phyloP scores from a whole-genome alignment of 225 moss, liverwort and hornwort genomes.

The Ulota crispa region DNA sequence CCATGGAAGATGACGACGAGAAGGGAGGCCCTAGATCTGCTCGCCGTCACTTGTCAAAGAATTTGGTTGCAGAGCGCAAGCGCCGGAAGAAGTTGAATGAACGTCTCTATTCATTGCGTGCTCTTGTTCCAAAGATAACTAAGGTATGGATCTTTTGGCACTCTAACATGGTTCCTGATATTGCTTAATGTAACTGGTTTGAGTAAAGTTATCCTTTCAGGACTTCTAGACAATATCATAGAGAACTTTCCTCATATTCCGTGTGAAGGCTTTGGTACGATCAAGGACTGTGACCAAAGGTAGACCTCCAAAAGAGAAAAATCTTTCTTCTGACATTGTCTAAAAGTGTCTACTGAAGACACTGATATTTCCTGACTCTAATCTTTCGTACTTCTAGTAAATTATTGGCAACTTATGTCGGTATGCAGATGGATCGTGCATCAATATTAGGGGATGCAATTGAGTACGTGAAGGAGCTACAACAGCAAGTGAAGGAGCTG shows the following conservation, averaged over 20 bases:
- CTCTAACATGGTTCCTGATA: not conserved
- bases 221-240: no score
- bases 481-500: slow-evolving; percentile 87
- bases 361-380: not conserved
- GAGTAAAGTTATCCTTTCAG: not conserved
- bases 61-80: slow-evolving; percentile 95
- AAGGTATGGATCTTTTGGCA: slow-evolving; percentile 53
- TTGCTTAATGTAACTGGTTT: not conserved
- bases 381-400: not conserved
- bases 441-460: slow-evolving; percentile 98
- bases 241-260: not conserved
- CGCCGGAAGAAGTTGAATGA: slow-evolving; percentile 96
- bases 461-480: slow-evolving; percentile 95
- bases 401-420: not conserved
- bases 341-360: not conserved
- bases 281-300: not conserved
- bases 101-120: slow-evolving; percentile 93
- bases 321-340: not conserved
- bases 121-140: slow-evolving; percentile 95
- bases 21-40: slow-evolving; percentile 82
- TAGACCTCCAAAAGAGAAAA: not conserved
- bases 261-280: not conserved
- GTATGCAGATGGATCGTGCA: slow-evolving; percentile 90
- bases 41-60: slow-evolving; percentile 93
- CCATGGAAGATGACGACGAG: slow-evolving; percentile 93